A percentile compares a stretch with the other conserved stretches of the same genome.
Evolutionary conservation across 148 eudicot species (phyloP).

Genomic region (Rhododendron kiyosumense): DNA sequence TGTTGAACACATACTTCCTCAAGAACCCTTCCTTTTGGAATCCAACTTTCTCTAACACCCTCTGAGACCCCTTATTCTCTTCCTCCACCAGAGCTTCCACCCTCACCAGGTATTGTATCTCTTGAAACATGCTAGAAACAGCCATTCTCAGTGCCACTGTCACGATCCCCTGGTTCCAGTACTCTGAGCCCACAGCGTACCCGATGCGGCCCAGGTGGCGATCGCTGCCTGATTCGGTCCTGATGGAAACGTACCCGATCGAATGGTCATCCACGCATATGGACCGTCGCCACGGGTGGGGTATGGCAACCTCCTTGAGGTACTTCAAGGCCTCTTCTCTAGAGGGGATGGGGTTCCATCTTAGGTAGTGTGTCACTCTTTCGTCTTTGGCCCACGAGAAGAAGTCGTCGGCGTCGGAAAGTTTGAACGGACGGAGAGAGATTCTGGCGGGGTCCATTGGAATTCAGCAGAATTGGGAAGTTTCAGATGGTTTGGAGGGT

Average conservation of each 20-base stretch:
- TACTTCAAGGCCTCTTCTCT: conserved; percentile 35
- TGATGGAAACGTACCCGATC: conserved; percentile 41
- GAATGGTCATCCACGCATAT: conserved; percentile 47
- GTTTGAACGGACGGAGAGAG: conserved; percentile 42
- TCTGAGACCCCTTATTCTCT: conserved; percentile 51
- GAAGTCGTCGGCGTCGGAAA: conserved; percentile 53
- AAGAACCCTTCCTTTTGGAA: conserved; percentile 54
- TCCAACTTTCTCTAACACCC: conserved; percentile 57
- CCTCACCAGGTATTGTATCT: conserved; percentile 40
- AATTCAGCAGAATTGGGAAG: not conserved
- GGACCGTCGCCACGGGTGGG: conserved; percentile 61
- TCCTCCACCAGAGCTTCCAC: conserved; percentile 51
- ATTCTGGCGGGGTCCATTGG: conserved; percentile 31
- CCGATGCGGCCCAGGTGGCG: conserved; percentile 37
- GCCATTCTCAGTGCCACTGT: conserved; percentile 43
- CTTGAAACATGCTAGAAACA: conserved; percentile 29
- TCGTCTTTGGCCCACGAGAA: conserved; percentile 55
- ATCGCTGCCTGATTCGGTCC: conserved; percentile 29
- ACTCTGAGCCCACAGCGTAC: conserved; percentile 37
- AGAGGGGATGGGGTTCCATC: conserved; percentile 39
- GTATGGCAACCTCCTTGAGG: conserved; percentile 41
- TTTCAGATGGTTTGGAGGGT: not conserved
- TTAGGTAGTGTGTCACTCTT: conserved; percentile 32
- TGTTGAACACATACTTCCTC: conserved; percentile 47
- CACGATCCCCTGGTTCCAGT: conserved; percentile 50